phyloP scores from a whole-genome alignment of 2,329 filamentous ascomycete species.

The Pseudogymnoascus sp. region DNA sequence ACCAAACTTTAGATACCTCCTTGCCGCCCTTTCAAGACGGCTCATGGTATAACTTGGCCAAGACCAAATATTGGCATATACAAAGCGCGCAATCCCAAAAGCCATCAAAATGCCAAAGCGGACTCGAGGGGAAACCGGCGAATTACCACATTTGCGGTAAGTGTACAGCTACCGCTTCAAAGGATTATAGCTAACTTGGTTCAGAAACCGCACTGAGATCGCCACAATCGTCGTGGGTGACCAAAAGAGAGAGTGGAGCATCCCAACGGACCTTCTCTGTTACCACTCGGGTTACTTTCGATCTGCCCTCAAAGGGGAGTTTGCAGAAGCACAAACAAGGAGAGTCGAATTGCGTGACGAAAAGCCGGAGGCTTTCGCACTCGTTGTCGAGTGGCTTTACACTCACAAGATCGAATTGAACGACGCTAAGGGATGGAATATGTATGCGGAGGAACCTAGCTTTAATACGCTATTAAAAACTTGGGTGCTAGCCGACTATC shows the following conservation, averaged over 20 bases:
- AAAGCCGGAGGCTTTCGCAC: neutral
- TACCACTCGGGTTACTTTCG: neutral
- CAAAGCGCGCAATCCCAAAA: neutral
- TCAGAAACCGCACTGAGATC: neutral
- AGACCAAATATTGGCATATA: neutral
- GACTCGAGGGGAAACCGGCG: neutral
- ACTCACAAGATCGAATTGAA: neutral
- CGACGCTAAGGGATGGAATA: too few relatives aligned
- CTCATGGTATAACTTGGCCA: neutral
- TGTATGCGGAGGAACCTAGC: neutral
- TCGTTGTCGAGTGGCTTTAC: neutral
- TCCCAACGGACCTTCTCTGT: neutral
- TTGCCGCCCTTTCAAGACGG: neutral
- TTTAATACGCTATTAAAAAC: neutral
- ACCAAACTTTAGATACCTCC: neutral
- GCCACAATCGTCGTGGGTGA: neutral
- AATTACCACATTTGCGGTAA: neutral
- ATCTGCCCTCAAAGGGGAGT: neutral
- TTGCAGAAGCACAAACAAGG: neutral
- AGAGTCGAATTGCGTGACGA: neutral
- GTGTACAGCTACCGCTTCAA: neutral
- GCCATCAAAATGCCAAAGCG: neutral
- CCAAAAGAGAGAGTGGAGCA: neutral
- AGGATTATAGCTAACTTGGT: neutral
- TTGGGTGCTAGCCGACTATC: neutral